Evolutionary conservation across 2,329 filamentous ascomycete species (phyloP).

Genomic region (Aspergillus tamarii): DNA sequence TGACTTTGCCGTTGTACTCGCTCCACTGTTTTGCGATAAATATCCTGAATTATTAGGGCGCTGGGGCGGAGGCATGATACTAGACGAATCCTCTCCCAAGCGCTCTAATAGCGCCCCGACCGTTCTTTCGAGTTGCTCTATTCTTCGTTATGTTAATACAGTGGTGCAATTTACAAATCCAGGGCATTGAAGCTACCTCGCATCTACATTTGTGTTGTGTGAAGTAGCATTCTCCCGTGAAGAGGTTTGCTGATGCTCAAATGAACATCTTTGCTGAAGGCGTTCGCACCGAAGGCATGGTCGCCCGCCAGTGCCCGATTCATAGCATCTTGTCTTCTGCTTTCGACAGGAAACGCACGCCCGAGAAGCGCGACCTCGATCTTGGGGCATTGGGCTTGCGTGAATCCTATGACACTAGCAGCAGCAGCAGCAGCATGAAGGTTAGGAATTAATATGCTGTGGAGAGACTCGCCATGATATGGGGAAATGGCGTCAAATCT

Average conservation of each 20-base stretch:
- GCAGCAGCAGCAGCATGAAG: not conserved
- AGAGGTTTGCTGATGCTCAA: constrained; percentile 17
- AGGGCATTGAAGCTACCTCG: not conserved
- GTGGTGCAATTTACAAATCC: too few relatives aligned
- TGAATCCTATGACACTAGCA: not conserved
- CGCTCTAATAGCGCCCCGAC: constrained; percentile 6
- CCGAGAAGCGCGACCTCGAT: constrained; percentile 29
- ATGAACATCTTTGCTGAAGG: constrained; percentile 40
- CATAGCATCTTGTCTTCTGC: constrained; percentile 49
- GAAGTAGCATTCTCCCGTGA: not conserved
- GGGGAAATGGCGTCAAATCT: constrained; percentile 4
- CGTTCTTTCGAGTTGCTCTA: constrained; percentile 3
- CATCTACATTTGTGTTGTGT: not conserved
- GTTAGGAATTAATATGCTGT: not conserved
- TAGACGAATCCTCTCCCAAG: not conserved
- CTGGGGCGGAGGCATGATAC: not conserved
- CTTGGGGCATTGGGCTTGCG: constrained; percentile 10
- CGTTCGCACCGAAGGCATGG: constrained; percentile 44
- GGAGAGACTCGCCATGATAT: constrained; percentile 6
- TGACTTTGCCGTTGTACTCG: not conserved
- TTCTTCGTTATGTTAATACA: not conserved
- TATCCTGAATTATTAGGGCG: not conserved
- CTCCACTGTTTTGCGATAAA: not conserved
- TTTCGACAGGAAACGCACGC: constrained; percentile 45
- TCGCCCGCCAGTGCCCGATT: constrained; percentile 31